These are phyloP conservation scores for Bruguiera hainesii DNA, from an alignment of 441 rosid genomes.

Conservation along the genomic window DNA sequence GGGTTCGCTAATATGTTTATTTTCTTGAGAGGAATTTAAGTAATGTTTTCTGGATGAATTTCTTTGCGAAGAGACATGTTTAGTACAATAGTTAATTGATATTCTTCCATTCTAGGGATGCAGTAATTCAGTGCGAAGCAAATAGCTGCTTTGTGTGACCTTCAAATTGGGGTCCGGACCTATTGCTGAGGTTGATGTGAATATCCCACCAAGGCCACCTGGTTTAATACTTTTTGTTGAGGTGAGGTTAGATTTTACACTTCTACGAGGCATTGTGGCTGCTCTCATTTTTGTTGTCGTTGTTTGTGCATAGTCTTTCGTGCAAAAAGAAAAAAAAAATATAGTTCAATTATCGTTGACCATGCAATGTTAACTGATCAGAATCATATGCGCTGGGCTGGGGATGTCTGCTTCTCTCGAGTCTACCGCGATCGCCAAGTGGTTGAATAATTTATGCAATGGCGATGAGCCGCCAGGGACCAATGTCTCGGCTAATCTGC, in stretches of 20 bases:
- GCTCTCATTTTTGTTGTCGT: too few species aligned
- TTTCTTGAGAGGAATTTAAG: too few species aligned
- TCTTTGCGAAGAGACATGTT: too few species aligned
- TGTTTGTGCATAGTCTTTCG: too few species aligned
- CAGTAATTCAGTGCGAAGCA: too few species aligned
- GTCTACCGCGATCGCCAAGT: too few species aligned
- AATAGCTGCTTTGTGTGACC: background rate
- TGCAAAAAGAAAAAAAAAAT: background rate
- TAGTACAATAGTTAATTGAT: too few species aligned
- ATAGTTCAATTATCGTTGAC: background rate
- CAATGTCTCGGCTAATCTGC: background rate
- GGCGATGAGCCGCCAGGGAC: background rate
- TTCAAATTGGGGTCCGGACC: conserved; percentile 65
- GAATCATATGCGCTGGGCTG: conserved; percentile 82
- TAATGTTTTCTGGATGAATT: too few species aligned
- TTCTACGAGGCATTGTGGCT: background rate
- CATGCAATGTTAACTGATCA: conserved; percentile 22
- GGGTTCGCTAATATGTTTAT: too few species aligned
- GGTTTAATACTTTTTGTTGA: conserved; percentile 51
- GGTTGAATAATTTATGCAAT: background rate
- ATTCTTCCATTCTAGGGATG: too few species aligned
- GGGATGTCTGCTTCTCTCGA: too few species aligned
- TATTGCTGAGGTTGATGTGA: conserved; percentile 57
- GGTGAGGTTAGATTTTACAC: conserved; percentile 33
- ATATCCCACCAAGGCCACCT: too few species aligned